Percentiles rank a stretch among this genome's conserved stretches.
Conservation (phyloP, 1,284 basidiomycete species). For the Tilletia caries region DNA sequence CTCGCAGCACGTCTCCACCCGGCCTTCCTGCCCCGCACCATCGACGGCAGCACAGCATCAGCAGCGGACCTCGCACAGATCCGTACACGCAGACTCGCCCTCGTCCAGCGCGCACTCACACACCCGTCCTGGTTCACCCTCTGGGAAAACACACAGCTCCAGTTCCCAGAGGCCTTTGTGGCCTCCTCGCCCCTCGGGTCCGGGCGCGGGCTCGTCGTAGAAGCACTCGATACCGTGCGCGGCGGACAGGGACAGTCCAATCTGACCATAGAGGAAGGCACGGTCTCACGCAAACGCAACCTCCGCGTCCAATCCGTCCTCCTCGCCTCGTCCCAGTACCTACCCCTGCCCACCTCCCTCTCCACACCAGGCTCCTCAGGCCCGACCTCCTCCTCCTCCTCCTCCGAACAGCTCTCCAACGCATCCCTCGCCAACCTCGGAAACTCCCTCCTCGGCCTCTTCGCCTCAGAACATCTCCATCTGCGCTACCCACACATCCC, state of each 20-base stretch:
- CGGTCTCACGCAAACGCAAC: background rate
- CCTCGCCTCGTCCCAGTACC: conserved; percentile 15
- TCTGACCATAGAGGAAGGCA: conserved; percentile 9
- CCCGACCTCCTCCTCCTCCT: background rate
- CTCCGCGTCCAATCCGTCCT: background rate
- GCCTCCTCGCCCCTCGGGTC: background rate
- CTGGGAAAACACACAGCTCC: conserved; percentile 7
- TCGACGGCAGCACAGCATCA: background rate
- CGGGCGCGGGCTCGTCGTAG: conserved; percentile 5
- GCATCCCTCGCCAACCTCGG: conserved; percentile 75
- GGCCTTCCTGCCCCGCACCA: conserved; percentile 23
- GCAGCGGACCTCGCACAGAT: conserved; percentile 15
- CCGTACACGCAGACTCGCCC: conserved; percentile 30
- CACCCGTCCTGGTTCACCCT: conserved; percentile 36
- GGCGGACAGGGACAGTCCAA: conserved; percentile 18
- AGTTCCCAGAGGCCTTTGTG: conserved; percentile 2
- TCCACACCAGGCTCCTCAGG: background rate
- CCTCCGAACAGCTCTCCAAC: conserved; percentile 61
- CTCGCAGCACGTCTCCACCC: conserved; percentile 39
- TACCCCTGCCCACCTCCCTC: conserved; percentile 11
- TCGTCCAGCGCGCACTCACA: conserved; percentile 43
- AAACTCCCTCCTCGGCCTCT: conserved; percentile 85
- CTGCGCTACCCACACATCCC: conserved; percentile 85
- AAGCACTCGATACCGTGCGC: background rate
- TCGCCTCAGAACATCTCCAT: conserved; percentile 80